A percentile compares a stretch with the other conserved stretches of the same genome.
These are phyloP conservation scores for Pouteria campechiana DNA, from an alignment of 179 eudicot genomes.

Conservation along the genomic window DNA sequence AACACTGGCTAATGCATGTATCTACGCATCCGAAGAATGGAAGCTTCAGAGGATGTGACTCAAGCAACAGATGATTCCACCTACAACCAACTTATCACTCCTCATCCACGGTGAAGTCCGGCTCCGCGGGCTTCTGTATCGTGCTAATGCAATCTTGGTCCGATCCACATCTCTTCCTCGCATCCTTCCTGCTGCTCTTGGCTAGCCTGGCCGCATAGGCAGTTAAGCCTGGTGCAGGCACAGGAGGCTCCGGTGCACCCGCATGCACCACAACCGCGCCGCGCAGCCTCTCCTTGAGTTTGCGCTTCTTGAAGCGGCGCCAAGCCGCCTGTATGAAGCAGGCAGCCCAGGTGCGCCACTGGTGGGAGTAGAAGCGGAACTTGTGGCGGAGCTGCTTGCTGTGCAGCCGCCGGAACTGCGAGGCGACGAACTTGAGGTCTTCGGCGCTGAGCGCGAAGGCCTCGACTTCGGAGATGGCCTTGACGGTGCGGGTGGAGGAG, in stretches of 20 bases:
- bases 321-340: conserved; percentile 56
- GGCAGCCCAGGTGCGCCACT: conserved; percentile 59
- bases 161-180: conserved; percentile 22
- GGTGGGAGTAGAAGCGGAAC: conserved; percentile 52
- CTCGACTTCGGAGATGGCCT: conserved; percentile 47
- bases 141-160: conserved; percentile 11
- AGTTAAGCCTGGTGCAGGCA: conserved; percentile 25
- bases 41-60: no score
- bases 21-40: no score
- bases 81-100: no score
- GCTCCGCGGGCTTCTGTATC: conserved; percentile 28
- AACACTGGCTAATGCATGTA: no score
- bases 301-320: conserved; percentile 26
- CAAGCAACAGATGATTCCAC: no score
- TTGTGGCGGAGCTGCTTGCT: conserved; percentile 51
- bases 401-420: conserved; percentile 41
- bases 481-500: conserved; percentile 47
- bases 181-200: conserved; percentile 27
- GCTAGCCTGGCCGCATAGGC: conserved; percentile 31
- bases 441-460: conserved; percentile 46
- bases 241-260: conserved; percentile 6
- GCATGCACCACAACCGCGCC: no score
- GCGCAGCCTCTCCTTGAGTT: conserved; percentile 22
- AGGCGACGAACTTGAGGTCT: conserved; percentile 42
- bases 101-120: conserved; percentile 30